Percentiles rank a stretch among this genome's conserved stretches.
Evolutionary conservation across 2,329 filamentous ascomycete species (phyloP).

Genomic region (Fusarium denticulatum): DNA sequence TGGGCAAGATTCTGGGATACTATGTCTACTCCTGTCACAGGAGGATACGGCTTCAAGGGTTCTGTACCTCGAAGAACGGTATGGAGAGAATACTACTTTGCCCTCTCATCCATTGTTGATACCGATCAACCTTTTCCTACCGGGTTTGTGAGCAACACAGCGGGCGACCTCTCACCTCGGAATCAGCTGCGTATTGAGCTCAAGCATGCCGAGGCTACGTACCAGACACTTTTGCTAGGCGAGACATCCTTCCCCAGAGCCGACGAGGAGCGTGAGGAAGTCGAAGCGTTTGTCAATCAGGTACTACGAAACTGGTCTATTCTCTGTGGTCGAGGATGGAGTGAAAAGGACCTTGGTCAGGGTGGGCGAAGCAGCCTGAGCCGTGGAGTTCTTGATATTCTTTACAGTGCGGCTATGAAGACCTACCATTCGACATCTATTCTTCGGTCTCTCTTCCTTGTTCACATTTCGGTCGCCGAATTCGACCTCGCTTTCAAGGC

Average conservation of each 20-base stretch:
- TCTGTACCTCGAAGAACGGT: slow-evolving; percentile 72
- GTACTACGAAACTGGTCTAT: slow-evolving; percentile 88
- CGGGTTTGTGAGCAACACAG: slow-evolving; percentile 53
- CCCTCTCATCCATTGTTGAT: slow-evolving; percentile 80
- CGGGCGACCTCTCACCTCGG: slow-evolving; percentile 64
- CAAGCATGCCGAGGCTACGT: slow-evolving; percentile 80
- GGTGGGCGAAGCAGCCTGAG: slow-evolving; percentile 81
- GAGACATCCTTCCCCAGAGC: slow-evolving; percentile 88
- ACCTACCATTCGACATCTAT: slow-evolving; percentile 96
- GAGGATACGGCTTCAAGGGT: slow-evolving; percentile 68
- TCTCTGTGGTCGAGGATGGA: slow-evolving; percentile 82
- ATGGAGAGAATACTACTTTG: slow-evolving; percentile 87
- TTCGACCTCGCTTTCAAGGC: slow-evolving; percentile 92
- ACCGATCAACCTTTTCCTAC: slow-evolving; percentile 69
- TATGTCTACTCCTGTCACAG: slow-evolving; percentile 57
- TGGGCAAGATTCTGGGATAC: slow-evolving; percentile 78
- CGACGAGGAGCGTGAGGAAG: slow-evolving; percentile 78
- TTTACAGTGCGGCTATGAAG: slow-evolving; percentile 91
- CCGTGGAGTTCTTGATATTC: slow-evolving; percentile 81
- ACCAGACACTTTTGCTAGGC: slow-evolving; percentile 79
- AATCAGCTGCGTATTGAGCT: slow-evolving; percentile 78
- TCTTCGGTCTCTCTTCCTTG: slow-evolving; percentile 84
- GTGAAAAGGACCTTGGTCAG: slow-evolving; percentile 80
- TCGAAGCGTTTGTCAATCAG: slow-evolving; percentile 83
- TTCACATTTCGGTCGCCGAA: slow-evolving; percentile 88